Evolutionary conservation across 371 early-diverging fungal genomes (phyloP), one percentile per base, ranked within the genome.

Genomic region (Rhizopus arrhizus): DNA sequence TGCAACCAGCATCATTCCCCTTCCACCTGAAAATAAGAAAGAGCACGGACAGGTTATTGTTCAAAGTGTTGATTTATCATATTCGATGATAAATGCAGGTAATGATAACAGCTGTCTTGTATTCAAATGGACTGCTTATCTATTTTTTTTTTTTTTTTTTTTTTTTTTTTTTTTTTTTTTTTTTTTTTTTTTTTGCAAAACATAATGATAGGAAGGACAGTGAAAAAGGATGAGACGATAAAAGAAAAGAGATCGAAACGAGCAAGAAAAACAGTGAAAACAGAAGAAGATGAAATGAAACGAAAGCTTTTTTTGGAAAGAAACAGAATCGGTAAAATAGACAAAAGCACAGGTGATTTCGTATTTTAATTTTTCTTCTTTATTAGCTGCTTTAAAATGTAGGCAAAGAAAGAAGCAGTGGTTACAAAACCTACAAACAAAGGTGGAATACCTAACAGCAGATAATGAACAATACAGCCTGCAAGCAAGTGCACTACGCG

Each of bases 281-380:
- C 46, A n/a, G 29, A 48, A 28, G 78, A 82, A 32, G 83, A 78
- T 15, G 86, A 88, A 53, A 90, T 88, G 49, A 91, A 89, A 59
- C 78, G 91, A 54, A 78, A 78, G 62, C 90, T 84, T 72, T 91
- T 93, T 72, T 78, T 92, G 72, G 94, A 92, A 69, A 78, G 91
- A 59, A 92, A 92, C 71, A 83, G 92, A 59, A 84, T 86, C 75
- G 91, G 91, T 89, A 78, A 62, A 51, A 36, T 42, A 8, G 13
- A 59, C 7, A 53, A 42, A 22, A 22, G 22, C 22, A 22, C 22
- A 22, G 22, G 22, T 22, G 22, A 22, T 22, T 0, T 22, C 22
- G 22, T 22, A 1, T 22, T 22, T 22, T 22, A 22, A 22, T 22
- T 22, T 22, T 22, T 22, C 2, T 22, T 22, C 2, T 22, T 22